Evolutionary conservation across 495 filamentous ascomycete species (phyloP).

Genomic region (Hypoxylon cercidicola): DNA sequence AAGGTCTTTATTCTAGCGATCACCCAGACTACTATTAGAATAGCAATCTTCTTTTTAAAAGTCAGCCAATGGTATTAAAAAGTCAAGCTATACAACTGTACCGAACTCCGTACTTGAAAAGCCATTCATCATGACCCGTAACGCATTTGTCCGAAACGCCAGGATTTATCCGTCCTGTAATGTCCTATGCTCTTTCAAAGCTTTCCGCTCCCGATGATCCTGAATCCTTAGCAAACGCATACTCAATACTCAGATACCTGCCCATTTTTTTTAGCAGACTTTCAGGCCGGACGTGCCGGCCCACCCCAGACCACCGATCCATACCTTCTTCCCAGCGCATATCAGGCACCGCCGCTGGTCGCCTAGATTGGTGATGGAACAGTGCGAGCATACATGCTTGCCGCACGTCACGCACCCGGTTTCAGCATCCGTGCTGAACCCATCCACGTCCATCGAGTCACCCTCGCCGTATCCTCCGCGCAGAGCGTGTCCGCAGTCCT

Average conservation of each 20-base stretch:
- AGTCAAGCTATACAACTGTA: too few species aligned
- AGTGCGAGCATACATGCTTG: slow-evolving; percentile 60
- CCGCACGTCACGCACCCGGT: slow-evolving; percentile 52
- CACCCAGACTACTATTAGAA: too few species aligned
- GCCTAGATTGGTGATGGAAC: slow-evolving; percentile 59
- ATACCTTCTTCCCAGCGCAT: slow-evolving; percentile 51
- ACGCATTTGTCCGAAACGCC: too few species aligned
- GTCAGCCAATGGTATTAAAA: too few species aligned
- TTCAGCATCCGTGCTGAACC: slow-evolving; percentile 17
- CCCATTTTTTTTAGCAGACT: slow-evolving; percentile 9
- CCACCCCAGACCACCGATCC: slow-evolving; percentile 41
- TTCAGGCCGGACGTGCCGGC: slow-evolving; percentile 18
- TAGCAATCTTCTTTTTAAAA: too few species aligned
- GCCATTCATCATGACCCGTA: too few species aligned
- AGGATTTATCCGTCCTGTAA: too few species aligned
- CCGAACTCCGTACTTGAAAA: too few species aligned
- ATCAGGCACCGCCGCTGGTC: slow-evolving; percentile 55
- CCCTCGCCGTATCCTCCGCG: slow-evolving; percentile 37
- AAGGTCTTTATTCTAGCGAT: too few species aligned
- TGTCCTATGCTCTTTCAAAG: background rate
- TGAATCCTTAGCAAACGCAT: background rate
- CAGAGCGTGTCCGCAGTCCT: slow-evolving; percentile 54
- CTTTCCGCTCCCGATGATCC: background rate
- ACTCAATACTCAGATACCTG: background rate
- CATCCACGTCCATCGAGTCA: slow-evolving; percentile 38